phyloP scores from a whole-genome alignment of 2,329 filamentous ascomycete genomes.

The Diaporthe sp. region DNA sequence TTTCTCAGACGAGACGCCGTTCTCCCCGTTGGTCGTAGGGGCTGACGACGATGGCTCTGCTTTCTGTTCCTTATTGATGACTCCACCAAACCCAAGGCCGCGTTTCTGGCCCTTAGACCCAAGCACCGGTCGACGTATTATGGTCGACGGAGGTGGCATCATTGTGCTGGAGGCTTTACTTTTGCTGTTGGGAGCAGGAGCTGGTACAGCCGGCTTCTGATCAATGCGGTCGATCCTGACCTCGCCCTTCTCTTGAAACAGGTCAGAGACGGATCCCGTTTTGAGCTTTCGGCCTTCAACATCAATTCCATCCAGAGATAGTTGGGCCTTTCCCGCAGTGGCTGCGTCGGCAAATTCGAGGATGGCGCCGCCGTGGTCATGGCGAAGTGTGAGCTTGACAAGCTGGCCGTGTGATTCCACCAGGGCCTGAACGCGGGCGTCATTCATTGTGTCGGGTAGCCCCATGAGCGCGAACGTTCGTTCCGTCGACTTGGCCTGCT shows the following conservation, averaged over 20 bases:
- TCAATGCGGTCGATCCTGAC: slow-evolving; percentile 59
- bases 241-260: slow-evolving; percentile 66
- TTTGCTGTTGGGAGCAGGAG: slow-evolving; percentile 49
- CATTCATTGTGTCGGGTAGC: slow-evolving; percentile 92
- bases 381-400: slow-evolving; percentile 82
- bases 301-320: slow-evolving; percentile 69
- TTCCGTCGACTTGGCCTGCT: slow-evolving; percentile 44
- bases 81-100: slow-evolving; percentile 50
- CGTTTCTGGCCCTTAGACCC: slow-evolving; percentile 48
- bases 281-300: slow-evolving; percentile 68
- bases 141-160: slow-evolving; percentile 59
- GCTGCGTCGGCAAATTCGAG: slow-evolving; percentile 83
- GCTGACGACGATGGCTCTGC: slow-evolving; percentile 31
- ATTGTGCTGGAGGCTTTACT: slow-evolving; percentile 50
- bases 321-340: slow-evolving; percentile 79
- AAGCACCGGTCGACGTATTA: slow-evolving; percentile 56
- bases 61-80: slow-evolving; percentile 44
- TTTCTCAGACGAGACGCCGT: slow-evolving; percentile 39
- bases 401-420: slow-evolving; percentile 80
- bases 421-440: slow-evolving; percentile 82
- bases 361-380: slow-evolving; percentile 86
- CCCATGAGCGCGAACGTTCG: slow-evolving; percentile 84
- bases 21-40: slow-evolving; percentile 39
- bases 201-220: slow-evolving; percentile 49
- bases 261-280: slow-evolving; percentile 67